Base-by-base conservation (phyloP, 352 stramenopile species). In the Plasmopara muralis region DNA sequence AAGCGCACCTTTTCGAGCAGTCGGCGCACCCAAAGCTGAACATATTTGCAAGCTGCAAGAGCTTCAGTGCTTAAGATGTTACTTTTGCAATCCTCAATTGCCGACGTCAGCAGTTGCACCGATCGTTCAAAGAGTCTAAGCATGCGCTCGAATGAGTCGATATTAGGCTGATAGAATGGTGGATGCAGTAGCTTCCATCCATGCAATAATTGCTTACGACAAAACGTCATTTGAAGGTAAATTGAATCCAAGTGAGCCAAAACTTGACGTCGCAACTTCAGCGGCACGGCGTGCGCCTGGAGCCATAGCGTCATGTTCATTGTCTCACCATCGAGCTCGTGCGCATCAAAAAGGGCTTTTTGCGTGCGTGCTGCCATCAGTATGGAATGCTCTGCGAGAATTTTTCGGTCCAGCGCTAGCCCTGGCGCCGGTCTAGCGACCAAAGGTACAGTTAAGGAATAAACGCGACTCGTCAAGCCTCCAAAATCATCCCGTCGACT, bases 1-100 rank as follows among this genome's bases (percentile, higher is more conserved):
- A 12, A 56, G 14, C 41, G 25, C 20, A 77, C 68, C 52, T 67
- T 68, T 42, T 72, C 55, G 6, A 86, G 61, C 6, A 60, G 47
- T 25, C 59, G 50, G 6, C 75, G 60, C 5, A 60, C 75, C 72
- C 75, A 86, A 4, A 64, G 28, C 51, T 86, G 75, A 9, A 86
- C 59, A 39, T 66, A 77, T 48, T 53, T 53, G 28, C 60, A 66
- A 9, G 75, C 75, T 1, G 59, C 53, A 0, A 64, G 30, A 16
- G 48, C 47, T 41, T 86, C 75, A 7, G 62, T 63, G 5, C 52
- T 39, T 0, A 56, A 15, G 9, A 75, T 50, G 9, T 68, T 58
- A 5, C 38, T 48, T 25, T 80, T 63, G 33, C 69, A 72, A 14
- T 78, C 58, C 2, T 57, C 14, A 6, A 82, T 52, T 15, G 60